Evolutionary conservation across 75 land plant genomes (phyloP).

Genomic region (Chamaecyparis obtusa): DNA sequence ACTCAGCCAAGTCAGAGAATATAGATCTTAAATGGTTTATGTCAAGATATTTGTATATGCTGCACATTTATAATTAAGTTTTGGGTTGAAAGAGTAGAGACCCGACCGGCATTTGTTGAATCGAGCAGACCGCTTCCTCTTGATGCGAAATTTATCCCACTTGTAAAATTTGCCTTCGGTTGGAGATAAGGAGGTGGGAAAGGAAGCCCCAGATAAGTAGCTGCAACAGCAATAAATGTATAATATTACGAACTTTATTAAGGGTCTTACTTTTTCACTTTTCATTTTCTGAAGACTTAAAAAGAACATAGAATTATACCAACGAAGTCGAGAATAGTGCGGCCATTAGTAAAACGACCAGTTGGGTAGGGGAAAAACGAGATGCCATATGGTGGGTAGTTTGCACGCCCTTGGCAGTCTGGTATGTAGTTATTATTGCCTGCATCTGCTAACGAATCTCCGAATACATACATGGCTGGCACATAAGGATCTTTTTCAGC

Average conservation of each 20-base stretch:
- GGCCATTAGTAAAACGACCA: conserved; percentile 56
- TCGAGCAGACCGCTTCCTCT: neutral
- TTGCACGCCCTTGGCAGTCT: conserved; percentile 34
- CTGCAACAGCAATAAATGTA: neutral
- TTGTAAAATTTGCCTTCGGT: neutral
- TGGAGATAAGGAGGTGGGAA: neutral
- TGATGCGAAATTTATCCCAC: neutral
- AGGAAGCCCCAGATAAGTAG: neutral
- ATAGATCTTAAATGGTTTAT: too few relatives aligned
- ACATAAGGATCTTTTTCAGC: neutral
- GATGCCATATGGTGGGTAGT: conserved; percentile 48
- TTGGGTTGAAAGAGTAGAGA: neutral
- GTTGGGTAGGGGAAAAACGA: conserved; percentile 42
- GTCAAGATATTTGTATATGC: too few relatives aligned
- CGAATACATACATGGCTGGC: conserved; percentile 39
- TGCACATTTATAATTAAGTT: too few relatives aligned
- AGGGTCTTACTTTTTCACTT: too few relatives aligned
- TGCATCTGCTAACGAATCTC: conserved; percentile 45
- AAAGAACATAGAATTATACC: conserved; percentile 6
- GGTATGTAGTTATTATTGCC: conserved; percentile 44
- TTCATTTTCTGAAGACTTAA: too few relatives aligned
- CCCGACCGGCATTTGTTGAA: neutral
- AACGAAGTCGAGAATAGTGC: conserved; percentile 37
- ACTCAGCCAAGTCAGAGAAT: too few relatives aligned
- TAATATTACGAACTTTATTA: too few relatives aligned